Evolutionary conservation across 129 eudicot genomes (phyloP).

Genomic region (Ambrosia artemisiifolia): DNA sequence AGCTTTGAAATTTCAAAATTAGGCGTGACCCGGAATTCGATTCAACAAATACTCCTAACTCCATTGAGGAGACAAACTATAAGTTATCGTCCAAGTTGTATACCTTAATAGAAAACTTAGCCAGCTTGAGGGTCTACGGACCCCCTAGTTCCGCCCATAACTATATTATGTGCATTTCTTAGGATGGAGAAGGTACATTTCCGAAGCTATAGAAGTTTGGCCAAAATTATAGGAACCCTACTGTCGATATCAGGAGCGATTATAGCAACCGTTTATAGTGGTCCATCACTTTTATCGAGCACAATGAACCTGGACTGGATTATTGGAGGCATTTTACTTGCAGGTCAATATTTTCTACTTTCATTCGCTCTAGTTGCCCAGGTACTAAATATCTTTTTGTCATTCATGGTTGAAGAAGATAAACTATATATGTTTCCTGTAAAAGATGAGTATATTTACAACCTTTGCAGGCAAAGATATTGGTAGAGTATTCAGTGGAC

Average conservation of each 20-base stretch:
- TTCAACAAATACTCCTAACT: no score
- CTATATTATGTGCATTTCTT: background rate
- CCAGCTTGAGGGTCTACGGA: no score
- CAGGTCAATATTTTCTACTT: constrained; percentile 21
- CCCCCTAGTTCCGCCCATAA: background rate
- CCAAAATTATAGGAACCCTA: constrained; percentile 39
- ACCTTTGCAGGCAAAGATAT: constrained; percentile 25
- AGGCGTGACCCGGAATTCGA: no score
- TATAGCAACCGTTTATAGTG: constrained; percentile 31
- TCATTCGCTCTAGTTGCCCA: constrained; percentile 32
- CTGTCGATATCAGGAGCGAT: constrained; percentile 40
- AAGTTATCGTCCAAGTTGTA: no score
- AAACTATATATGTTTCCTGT: background rate
- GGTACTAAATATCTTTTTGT: constrained; percentile 16
- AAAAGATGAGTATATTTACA: background rate
- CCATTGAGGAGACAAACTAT: no score
- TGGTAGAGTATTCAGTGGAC: constrained; percentile 32
- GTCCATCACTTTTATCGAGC: constrained; percentile 25
- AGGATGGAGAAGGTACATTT: constrained; percentile 38
- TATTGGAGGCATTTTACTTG: constrained; percentile 33
- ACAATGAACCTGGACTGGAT: constrained; percentile 22
- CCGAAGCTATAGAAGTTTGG: constrained; percentile 25
- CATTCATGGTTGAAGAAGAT: background rate
- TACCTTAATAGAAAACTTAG: no score
- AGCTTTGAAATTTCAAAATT: no score